Evolutionary conservation across 169 alveolate genomes (phyloP).

Genomic region (Plasmodium gallinaceum): DNA sequence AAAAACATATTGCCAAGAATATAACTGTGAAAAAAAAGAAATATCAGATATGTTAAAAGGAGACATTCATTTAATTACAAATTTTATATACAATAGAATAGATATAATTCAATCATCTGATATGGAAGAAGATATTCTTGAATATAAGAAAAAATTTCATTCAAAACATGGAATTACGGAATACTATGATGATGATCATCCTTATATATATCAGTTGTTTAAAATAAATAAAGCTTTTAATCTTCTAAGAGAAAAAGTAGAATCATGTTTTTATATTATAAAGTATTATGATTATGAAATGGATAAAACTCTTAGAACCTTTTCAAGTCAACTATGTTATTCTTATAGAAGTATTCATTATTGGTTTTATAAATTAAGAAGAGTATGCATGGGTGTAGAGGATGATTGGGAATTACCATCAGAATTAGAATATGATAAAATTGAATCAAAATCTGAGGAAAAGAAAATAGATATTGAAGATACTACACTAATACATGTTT

Average conservation of each 20-base stretch:
- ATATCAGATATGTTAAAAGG: not conserved
- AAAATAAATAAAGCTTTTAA: not conserved
- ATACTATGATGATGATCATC: slow-evolving; percentile 2
- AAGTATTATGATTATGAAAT: slow-evolving; percentile 15
- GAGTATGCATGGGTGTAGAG: not conserved
- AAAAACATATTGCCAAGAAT: not conserved
- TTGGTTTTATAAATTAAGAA: slow-evolving; percentile 2
- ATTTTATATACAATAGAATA: not conserved
- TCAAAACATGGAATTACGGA: not conserved
- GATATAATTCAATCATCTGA: not conserved
- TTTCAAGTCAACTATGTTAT: not conserved
- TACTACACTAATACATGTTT: not conserved
- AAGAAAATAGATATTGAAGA: not conserved
- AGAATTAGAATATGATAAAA: not conserved
- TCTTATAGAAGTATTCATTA: not conserved
- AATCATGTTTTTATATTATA: not conserved
- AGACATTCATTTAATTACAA: not conserved
- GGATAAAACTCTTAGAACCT: slow-evolving; percentile 13
- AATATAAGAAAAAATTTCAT: not conserved
- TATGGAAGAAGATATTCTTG: not conserved
- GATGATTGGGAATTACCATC: slow-evolving; percentile 1
- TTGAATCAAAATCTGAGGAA: not conserved
- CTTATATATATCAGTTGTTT: not conserved
- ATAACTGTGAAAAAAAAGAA: not conserved
- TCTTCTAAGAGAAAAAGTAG: not conserved